Evolutionary conservation across 345 rosid species (phyloP).

Genomic region (Draba incana): DNA sequence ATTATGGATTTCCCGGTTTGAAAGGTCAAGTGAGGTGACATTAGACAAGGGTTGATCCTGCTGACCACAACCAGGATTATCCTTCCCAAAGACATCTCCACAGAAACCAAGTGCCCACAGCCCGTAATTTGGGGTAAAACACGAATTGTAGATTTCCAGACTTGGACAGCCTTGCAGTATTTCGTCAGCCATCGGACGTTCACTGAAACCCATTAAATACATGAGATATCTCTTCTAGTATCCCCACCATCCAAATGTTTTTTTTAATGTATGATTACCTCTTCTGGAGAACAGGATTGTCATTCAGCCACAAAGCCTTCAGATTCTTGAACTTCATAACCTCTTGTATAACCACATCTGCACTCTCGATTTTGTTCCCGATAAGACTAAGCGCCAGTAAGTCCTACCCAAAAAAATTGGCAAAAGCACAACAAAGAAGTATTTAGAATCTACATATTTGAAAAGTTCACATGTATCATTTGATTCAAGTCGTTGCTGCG

Average conservation of each 20-base stretch:
- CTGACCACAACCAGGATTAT: constrained; percentile 54
- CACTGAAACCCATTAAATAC: constrained; percentile 48
- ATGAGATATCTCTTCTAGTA: constrained; percentile 16
- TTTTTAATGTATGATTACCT: constrained; percentile 48
- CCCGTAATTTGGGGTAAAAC: constrained; percentile 67
- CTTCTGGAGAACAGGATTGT: constrained; percentile 63
- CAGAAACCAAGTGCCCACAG: constrained; percentile 90
- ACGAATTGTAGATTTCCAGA: constrained; percentile 82
- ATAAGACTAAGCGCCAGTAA: constrained; percentile 79
- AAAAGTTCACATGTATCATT: not conserved
- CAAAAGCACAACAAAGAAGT: constrained; percentile 15
- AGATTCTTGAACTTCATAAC: constrained; percentile 65
- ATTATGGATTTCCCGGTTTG: constrained; percentile 65
- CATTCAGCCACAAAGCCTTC: constrained; percentile 84
- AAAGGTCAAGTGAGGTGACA: constrained; percentile 78
- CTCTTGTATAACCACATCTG: constrained; percentile 59
- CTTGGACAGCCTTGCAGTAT: constrained; percentile 64
- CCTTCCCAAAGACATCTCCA: constrained; percentile 66
- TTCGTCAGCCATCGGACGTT: constrained; percentile 46
- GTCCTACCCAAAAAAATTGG: constrained; percentile 50
- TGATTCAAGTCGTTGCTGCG: not conserved
- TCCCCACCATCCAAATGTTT: constrained; percentile 19
- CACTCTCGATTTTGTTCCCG: constrained; percentile 70
- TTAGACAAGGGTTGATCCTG: constrained; percentile 51
- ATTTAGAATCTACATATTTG: constrained; percentile 23